These are phyloP conservation scores for Quercus mongolica DNA, from an alignment of 306 rosid species.

Conservation along the genomic window DNA sequence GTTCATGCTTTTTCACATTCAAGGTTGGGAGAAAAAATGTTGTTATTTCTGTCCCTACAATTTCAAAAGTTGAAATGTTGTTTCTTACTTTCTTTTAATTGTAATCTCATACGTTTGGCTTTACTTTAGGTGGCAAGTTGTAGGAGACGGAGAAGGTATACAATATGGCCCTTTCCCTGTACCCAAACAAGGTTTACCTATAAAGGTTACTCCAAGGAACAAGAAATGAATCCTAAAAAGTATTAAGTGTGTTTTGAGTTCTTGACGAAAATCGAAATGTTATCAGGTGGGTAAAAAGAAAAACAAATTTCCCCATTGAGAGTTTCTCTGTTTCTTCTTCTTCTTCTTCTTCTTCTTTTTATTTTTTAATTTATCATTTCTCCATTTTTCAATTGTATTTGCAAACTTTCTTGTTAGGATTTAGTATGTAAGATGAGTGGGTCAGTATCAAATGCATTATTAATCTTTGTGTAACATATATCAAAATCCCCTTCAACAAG, in stretches of 20 bases:
- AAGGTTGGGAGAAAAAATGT: no score
- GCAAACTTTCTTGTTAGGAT: constrained; percentile 7
- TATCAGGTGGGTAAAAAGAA: constrained; percentile 32
- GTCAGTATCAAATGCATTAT: constrained; percentile 9
- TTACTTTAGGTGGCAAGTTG: constrained; percentile 63
- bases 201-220: constrained; percentile 47
- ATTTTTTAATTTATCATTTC: constrained; percentile 8
- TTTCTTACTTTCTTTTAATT: not conserved
- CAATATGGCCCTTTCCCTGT: constrained; percentile 92
- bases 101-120: not conserved
- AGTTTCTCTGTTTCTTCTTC: constrained; percentile 2
- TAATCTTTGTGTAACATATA: not conserved
- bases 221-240: constrained; percentile 28
- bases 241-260: constrained; percentile 10
- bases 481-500: no score
- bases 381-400: constrained; percentile 6
- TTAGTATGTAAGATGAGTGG: not conserved
- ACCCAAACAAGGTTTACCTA: constrained; percentile 80
- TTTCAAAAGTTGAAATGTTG: not conserved
- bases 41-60: no score
- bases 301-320: constrained; percentile 17
- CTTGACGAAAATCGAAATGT: constrained; percentile 19
- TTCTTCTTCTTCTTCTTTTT: not conserved
- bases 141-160: constrained; percentile 63
- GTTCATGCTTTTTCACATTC: not conserved